Conservation (phyloP, 2,329 filamentous ascomycete genomes). For the Acrodontium crateriforme region DNA sequence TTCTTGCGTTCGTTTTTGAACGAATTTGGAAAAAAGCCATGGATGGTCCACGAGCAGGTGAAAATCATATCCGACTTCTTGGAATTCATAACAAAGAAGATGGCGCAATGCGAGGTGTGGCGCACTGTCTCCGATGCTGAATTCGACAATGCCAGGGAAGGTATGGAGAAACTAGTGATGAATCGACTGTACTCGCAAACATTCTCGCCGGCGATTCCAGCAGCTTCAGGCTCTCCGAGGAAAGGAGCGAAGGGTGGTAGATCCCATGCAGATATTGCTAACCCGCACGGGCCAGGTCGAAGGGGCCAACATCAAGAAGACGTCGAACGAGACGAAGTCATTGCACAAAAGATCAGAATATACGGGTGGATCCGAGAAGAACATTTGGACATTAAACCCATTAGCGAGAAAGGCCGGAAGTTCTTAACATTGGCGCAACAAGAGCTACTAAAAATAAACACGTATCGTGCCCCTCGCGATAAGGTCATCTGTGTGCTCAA, state of each 20-base stretch:
- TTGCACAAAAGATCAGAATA: conserved; percentile 91
- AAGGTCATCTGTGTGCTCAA: conserved; percentile 98
- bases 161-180: conserved; percentile 99
- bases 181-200: conserved; percentile 91
- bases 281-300: conserved; percentile 57
- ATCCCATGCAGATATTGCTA: conserved; percentile 20
- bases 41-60: conserved; percentile 99
- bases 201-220: conserved; percentile 85
- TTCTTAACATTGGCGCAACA: conserved; percentile 85
- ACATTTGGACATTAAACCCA: conserved; percentile 79
- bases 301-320: conserved; percentile 95
- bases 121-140: conserved; percentile 88
- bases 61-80: conserved; percentile 97
- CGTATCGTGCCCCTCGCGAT: conserved; percentile 89
- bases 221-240: conserved; percentile 56
- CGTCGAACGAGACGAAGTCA: conserved; percentile 88
- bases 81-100: conserved; percentile 94
- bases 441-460: conserved; percentile 91
- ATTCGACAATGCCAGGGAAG: conserved; percentile 94
- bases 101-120: conserved; percentile 96
- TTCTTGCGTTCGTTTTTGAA: conserved; percentile 88
- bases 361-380: conserved; percentile 91
- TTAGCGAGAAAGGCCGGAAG: conserved; percentile 72
- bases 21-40: conserved; percentile 94
- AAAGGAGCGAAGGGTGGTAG: conserved; percentile 51